Conservation (phyloP, 148 eudicot genomes). For the Persicaria maculosa region DNA sequence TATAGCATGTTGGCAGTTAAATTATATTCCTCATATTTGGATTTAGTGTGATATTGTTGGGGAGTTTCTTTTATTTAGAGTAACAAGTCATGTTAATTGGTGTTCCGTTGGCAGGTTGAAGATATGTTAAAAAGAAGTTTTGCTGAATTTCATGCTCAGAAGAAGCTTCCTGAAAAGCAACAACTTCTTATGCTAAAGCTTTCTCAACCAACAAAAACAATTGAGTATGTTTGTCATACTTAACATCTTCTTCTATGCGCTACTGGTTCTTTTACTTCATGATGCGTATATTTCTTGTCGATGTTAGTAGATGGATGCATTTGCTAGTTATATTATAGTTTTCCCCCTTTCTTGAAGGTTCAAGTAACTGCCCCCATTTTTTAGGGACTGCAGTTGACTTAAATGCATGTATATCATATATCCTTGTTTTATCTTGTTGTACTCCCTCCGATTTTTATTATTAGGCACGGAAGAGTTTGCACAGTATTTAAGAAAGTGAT, state of each 20-base stretch:
- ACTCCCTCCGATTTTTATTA: too few relatives aligned
- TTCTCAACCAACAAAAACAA: constrained; percentile 74
- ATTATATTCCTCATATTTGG: neutral
- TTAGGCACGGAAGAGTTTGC: too few relatives aligned
- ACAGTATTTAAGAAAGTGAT: too few relatives aligned
- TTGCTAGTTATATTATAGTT: neutral
- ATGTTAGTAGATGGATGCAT: neutral
- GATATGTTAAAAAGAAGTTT: constrained; percentile 99
- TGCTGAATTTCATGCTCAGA: constrained; percentile 99
- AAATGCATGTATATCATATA: neutral
- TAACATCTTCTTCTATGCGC: neutral
- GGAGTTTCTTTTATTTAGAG: neutral
- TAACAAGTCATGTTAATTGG: constrained; percentile 10
- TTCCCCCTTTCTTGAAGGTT: neutral
- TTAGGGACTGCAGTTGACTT: neutral
- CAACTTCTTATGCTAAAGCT: constrained; percentile 78
- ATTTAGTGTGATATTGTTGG: neutral
- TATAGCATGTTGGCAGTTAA: neutral
- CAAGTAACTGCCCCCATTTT: neutral
- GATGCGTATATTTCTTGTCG: neutral
- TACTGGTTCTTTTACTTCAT: neutral
- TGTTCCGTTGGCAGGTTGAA: constrained; percentile 55
- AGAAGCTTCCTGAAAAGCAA: constrained; percentile 88
- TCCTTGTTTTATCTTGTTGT: neutral
- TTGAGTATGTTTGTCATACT: constrained; percentile 53